Evolutionary conservation across 257 asterid genomes (phyloP).

Genomic region (Ehretia macrophylla): DNA sequence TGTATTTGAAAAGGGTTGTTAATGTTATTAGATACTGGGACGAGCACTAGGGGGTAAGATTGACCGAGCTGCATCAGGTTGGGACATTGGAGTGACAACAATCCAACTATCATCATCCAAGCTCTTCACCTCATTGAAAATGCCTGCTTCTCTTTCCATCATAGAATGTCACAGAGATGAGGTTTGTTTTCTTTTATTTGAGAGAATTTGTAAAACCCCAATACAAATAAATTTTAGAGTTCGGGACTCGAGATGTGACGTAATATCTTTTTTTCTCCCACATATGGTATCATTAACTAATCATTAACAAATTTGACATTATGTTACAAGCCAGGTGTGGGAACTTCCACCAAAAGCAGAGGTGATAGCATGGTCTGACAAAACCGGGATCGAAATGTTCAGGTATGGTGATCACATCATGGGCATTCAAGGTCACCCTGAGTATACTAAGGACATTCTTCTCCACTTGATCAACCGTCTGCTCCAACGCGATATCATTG

Average conservation of each 20-base stretch:
- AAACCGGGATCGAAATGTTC: constrained; percentile 82
- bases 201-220: neutral
- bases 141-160: constrained; percentile 57
- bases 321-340: constrained; percentile 36
- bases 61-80: constrained; percentile 66
- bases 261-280: no score
- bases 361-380: constrained; percentile 68
- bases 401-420: constrained; percentile 64
- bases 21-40: constrained; percentile 51
- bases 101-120: constrained; percentile 52
- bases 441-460: constrained; percentile 78
- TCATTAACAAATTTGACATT: no score
- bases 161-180: constrained; percentile 88
- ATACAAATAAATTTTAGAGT: neutral
- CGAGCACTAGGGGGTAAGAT: constrained; percentile 79
- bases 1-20: no score
- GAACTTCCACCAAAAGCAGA: constrained; percentile 79
- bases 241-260: no score
- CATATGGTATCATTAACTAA: no score
- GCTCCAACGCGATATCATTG: constrained; percentile 36
- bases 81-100: constrained; percentile 76
- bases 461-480: constrained; percentile 70
- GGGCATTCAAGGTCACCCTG: constrained; percentile 98
- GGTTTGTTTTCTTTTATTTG: constrained; percentile 35
- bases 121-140: constrained; percentile 43